Evolutionary conservation across 768 basidiomycete species (phyloP).

Genomic region (Mycena floridula): DNA sequence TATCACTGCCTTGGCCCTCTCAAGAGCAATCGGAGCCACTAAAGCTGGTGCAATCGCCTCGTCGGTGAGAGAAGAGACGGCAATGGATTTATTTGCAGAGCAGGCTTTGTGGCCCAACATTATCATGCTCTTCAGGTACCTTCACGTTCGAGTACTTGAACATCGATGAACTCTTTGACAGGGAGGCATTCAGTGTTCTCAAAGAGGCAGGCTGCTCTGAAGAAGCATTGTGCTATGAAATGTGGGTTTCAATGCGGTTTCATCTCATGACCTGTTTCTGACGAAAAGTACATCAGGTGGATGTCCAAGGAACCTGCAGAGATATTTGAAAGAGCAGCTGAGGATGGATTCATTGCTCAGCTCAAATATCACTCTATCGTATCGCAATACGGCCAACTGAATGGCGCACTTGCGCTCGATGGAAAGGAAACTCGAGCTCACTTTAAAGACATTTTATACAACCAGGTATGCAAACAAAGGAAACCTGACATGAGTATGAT

Average conservation of each 20-base stretch:
- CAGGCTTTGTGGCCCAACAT: constrained; percentile 64
- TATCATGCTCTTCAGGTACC: too few relatives aligned
- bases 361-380: constrained; percentile 56
- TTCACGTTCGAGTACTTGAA: too few relatives aligned
- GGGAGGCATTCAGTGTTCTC: constrained; percentile 55
- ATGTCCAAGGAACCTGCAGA: constrained; percentile 70
- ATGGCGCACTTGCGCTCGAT: constrained; percentile 49
- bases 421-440: constrained; percentile 42
- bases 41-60: constrained; percentile 60
- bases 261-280: not conserved
- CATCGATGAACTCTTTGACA: constrained; percentile 62
- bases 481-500: not conserved
- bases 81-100: constrained; percentile 62
- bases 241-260: constrained; percentile 35
- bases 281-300: constrained; percentile 39
- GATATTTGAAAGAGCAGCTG: constrained; percentile 62
- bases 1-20: constrained; percentile 42
- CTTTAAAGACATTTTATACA: constrained; percentile 53
- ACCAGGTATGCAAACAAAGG: constrained; percentile 33
- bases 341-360: constrained; percentile 60
- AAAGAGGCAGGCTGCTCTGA: constrained; percentile 63
- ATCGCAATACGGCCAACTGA: constrained; percentile 59
- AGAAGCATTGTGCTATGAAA: constrained; percentile 61
- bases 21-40: constrained; percentile 54
- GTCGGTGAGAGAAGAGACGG: constrained; percentile 55